phyloP scores from a whole-genome alignment of 2,329 filamentous ascomycete genomes.

The Sclerotinia nivalis region DNA sequence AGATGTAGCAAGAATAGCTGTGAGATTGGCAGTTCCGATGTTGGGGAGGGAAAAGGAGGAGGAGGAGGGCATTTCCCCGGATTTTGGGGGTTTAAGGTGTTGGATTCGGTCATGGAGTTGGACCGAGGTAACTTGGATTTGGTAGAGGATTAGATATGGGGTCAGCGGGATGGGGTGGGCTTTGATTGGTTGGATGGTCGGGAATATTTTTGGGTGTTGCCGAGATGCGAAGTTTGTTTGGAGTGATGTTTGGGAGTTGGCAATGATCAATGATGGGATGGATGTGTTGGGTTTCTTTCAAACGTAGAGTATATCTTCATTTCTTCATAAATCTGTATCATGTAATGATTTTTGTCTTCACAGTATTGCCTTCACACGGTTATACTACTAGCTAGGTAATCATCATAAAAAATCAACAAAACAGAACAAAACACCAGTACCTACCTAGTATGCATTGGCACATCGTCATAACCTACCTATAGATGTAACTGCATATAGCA shows the following conservation, averaged over 20 bases:
- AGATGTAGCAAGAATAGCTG: slow-evolving; percentile 14
- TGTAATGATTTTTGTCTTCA: neutral
- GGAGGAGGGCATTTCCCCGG: slow-evolving; percentile 12
- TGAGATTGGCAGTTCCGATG: slow-evolving; percentile 13
- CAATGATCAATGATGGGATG: neutral
- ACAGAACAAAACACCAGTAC: neutral
- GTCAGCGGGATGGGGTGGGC: slow-evolving; percentile 18
- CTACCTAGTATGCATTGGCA: neutral
- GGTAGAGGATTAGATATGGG: neutral
- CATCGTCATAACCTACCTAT: slow-evolving; percentile 1
- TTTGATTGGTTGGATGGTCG: slow-evolving; percentile 19
- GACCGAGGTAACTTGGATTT: neutral
- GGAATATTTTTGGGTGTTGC: neutral
- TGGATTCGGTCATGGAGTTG: neutral
- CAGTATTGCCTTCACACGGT: neutral
- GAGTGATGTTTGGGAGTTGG: neutral
- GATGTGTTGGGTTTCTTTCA: neutral
- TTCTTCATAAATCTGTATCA: neutral
- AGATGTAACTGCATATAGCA: neutral
- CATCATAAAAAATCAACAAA: too few species aligned
- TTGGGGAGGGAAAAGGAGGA: slow-evolving; percentile 7
- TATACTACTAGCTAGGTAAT: too few species aligned
- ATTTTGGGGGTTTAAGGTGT: neutral
- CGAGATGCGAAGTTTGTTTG: neutral
- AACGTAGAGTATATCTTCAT: slow-evolving; percentile 5